Percentiles rank a stretch among this genome's conserved stretches.
Conservation (phyloP, 352 stramenopile species). For the Globisporangium nodosum region DNA sequence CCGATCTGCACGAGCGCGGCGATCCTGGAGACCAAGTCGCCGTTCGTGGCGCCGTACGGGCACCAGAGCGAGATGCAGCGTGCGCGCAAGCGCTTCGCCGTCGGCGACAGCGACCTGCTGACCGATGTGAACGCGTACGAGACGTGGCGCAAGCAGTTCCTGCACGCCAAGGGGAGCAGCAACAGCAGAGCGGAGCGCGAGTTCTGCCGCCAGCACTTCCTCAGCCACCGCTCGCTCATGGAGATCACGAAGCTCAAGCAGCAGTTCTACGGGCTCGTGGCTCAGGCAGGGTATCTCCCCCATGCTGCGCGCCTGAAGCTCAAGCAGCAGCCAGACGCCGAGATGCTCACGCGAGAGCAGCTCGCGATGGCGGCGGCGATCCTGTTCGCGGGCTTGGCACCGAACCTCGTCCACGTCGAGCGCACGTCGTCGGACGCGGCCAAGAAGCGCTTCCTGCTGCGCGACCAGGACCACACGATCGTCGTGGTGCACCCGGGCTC, state of each 20-base stretch:
- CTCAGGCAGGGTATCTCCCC: conserved; percentile 57
- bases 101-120: conserved; percentile 62
- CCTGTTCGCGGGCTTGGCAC: conserved; percentile 83
- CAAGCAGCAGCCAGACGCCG: background rate
- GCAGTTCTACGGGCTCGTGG: conserved; percentile 64
- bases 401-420: conserved; percentile 88
- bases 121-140: conserved; percentile 80
- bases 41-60: conserved; percentile 74
- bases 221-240: conserved; percentile 48
- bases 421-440: conserved; percentile 16
- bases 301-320: background rate
- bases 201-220: conserved; percentile 68
- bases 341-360: conserved; percentile 39
- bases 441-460: conserved; percentile 32
- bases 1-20: conserved; percentile 61
- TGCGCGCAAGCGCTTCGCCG: conserved; percentile 47
- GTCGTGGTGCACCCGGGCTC: conserved; percentile 69
- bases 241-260: conserved; percentile 75
- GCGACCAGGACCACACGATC: conserved; percentile 36
- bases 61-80: conserved; percentile 64
- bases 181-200: conserved; percentile 33
- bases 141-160: conserved; percentile 34
- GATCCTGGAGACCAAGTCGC: conserved; percentile 76
- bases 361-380: conserved; percentile 58
- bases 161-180: conserved; percentile 8